These are phyloP conservation scores for Thuidium tamariscinum DNA, from an alignment of 225 moss, liverwort and hornwort genomes.

Conservation along the genomic window DNA sequence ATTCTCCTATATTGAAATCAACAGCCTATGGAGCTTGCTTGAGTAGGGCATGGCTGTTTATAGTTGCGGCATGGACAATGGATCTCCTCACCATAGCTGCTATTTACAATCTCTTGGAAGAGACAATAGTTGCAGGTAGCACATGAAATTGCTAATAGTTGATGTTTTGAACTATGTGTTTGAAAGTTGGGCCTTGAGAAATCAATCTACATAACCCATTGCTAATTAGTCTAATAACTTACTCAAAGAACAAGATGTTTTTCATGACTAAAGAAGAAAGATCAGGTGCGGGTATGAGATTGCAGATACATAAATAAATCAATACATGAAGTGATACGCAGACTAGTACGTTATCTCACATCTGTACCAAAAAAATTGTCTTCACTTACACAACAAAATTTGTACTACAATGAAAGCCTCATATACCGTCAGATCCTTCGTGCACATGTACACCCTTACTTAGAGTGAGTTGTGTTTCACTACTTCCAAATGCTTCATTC, in stretches of 20 bases:
- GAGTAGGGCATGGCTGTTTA: slow-evolving; percentile 1
- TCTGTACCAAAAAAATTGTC: neutral
- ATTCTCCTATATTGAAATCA: too few relatives aligned
- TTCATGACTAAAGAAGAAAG: neutral
- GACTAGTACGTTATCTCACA: neutral
- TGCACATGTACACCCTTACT: neutral
- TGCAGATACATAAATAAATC: neutral
- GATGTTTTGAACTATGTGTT: neutral
- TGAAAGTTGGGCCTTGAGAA: neutral
- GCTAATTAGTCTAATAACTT: neutral
- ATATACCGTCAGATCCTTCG: neutral
- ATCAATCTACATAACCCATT: neutral
- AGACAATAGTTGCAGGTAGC: neutral
- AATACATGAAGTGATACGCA: neutral
- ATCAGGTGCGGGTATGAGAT: neutral
- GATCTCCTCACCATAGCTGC: slow-evolving; percentile 25
- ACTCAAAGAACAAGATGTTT: neutral
- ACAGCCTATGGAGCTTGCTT: too few relatives aligned
- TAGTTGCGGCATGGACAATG: slow-evolving; percentile 1
- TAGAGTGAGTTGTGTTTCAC: neutral
- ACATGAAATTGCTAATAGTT: neutral
- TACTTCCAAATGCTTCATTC: neutral
- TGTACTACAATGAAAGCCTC: neutral
- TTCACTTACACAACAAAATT: neutral
- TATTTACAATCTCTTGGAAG: neutral